Evolutionary conservation across 805 yeast genomes (phyloP), one percentile per base, ranked within the genome.

Genomic region (Candida manassasensis): DNA sequence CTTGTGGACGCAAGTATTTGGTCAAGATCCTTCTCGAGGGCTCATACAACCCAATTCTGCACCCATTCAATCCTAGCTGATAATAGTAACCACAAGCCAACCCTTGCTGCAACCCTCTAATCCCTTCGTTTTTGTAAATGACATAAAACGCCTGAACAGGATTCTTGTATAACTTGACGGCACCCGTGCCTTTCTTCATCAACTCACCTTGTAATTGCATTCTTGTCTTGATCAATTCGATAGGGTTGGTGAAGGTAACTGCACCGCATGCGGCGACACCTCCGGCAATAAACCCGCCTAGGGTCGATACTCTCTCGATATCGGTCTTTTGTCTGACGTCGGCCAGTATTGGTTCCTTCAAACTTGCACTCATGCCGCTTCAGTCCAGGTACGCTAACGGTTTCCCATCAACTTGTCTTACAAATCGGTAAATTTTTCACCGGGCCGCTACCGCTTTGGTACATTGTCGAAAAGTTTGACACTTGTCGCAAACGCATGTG

Each of bases 151-250:
- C 96, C 61, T 93, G 97, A 22, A 84, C 47, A 8, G 96, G 89
- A 49, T 93, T 90, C 47, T 73, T 82, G 60, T 90, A 93, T 15
- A 73, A 47, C 37, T 53, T 67, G 0, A 80, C 70, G 16, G 69
- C 71, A 27, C 71, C 63, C 4, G 63, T 69, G 21, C 69, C 57
- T 7, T 71, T 62, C 10, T 81, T 69, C 9, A 76, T 65, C 34
- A 90, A 69, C 61, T 93, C 97, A 41, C 98, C 98, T 60, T 93
- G 97, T 31, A 93, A 68, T 59, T 93, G 98, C 95, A 90, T 84
- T 63, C 97, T 70, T 6, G 95, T 93, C 64, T 93, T 93, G 48
- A 90, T 87, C 42, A 93, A 69, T 60, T 93, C 98, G 43, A 93
- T 82, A 4, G 98, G 98, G 56, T 93, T 93, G 3, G 97, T 89